These are phyloP conservation scores for Aspergillus neotritici DNA, from an alignment of 2,329 filamentous ascomycete genomes.

Conservation along the genomic window DNA sequence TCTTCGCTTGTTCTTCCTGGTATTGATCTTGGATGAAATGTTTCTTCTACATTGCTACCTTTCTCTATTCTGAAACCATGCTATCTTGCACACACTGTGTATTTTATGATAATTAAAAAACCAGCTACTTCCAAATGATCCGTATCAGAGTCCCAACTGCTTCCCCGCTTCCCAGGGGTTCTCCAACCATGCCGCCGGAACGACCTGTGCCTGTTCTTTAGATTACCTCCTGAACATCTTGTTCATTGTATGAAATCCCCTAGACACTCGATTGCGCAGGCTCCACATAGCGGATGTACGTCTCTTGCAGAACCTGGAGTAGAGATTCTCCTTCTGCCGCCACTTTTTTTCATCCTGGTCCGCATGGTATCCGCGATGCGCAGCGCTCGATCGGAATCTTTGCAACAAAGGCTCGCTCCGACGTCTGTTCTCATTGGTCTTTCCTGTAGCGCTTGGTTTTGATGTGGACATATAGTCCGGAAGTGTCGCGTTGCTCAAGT, in stretches of 20 bases:
- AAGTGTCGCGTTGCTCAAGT: too few relatives aligned
- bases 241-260: constrained; percentile 15
- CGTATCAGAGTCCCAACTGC: too few relatives aligned
- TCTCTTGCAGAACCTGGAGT: constrained; percentile 5
- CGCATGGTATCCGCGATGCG: constrained; percentile 2
- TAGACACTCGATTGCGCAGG: constrained; percentile 12
- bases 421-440: too few relatives aligned
- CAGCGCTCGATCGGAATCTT: neutral
- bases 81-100: too few relatives aligned
- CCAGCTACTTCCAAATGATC: neutral
- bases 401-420: too few relatives aligned
- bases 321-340: neutral
- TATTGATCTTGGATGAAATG: neutral
- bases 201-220: too few relatives aligned
- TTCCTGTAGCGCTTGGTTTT: too few relatives aligned
- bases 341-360: neutral
- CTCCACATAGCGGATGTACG: constrained; percentile 11
- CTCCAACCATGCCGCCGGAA: too few relatives aligned
- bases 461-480: too few relatives aligned
- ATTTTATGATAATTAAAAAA: neutral
- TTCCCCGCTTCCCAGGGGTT: too few relatives aligned
- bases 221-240: constrained; percentile 15
- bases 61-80: neutral
- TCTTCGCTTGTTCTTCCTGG: neutral
- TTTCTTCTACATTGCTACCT: neutral